These are phyloP conservation scores for Fusarium decemcellulare DNA, from an alignment of 2,329 filamentous ascomycete species.

Conservation along the genomic window DNA sequence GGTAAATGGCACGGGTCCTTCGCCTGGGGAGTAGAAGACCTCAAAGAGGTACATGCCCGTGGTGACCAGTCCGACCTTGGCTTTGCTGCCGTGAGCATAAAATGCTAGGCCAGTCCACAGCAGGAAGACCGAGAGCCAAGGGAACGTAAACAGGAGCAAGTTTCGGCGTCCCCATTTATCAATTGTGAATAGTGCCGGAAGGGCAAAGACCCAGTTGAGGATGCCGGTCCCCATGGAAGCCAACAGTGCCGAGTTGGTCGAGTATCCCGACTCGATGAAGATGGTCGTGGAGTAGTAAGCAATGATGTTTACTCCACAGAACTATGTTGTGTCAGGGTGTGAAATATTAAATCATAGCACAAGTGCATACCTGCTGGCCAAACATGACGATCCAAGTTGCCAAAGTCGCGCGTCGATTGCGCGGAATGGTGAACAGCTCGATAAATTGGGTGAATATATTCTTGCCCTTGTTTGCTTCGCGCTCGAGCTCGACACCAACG, in stretches of 20 bases:
- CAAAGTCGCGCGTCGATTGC: slow-evolving; percentile 3
- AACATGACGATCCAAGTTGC: slow-evolving; percentile 9
- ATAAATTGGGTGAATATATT: slow-evolving; percentile 6
- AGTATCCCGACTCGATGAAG: slow-evolving; percentile 9
- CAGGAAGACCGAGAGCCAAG: background rate
- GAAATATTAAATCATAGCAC: background rate
- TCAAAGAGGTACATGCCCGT: slow-evolving; percentile 6
- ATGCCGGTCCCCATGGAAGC: slow-evolving; percentile 2
- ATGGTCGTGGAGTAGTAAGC: slow-evolving; percentile 11
- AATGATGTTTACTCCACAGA: slow-evolving; percentile 5
- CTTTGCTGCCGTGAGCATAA: background rate
- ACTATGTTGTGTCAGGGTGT: background rate
- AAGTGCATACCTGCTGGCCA: background rate
- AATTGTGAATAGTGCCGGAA: background rate
- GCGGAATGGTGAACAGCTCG: slow-evolving; percentile 1
- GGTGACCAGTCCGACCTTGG: slow-evolving; percentile 2
- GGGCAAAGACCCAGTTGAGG: slow-evolving; percentile 1
- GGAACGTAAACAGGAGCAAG: background rate
- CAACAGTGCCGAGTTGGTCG: slow-evolving; percentile 8
- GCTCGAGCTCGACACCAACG: slow-evolving; percentile 3
- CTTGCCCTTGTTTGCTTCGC: slow-evolving; percentile 4
- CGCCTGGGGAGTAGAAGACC: background rate
- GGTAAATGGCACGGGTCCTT: background rate
- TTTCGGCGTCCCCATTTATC: slow-evolving; percentile 7
- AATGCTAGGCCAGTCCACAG: slow-evolving; percentile 1